phyloP scores from a whole-genome alignment of 2,329 filamentous ascomycete genomes.

The Geoglossum cookeanum region DNA sequence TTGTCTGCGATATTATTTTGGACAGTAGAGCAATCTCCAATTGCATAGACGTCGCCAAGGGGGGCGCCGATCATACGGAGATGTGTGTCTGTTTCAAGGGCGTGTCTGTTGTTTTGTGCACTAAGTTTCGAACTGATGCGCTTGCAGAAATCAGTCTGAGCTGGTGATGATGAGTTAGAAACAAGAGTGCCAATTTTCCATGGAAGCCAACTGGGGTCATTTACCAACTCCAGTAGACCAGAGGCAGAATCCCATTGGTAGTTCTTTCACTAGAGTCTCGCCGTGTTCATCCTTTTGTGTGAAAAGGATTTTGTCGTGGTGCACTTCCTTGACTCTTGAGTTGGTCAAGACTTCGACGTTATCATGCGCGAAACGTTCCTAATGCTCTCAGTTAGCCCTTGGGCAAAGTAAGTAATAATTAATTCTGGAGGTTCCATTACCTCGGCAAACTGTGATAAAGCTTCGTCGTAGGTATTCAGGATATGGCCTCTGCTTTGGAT shows the following conservation, averaged over 20 bases:
- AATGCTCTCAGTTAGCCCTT: not conserved
- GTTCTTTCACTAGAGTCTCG: slow-evolving; percentile 64
- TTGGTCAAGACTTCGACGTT: slow-evolving; percentile 85
- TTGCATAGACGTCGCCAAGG: slow-evolving; percentile 84
- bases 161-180: slow-evolving; percentile 8
- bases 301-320: slow-evolving; percentile 68
- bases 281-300: slow-evolving; percentile 62
- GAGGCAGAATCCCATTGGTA: slow-evolving; percentile 88
- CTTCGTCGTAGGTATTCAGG: slow-evolving; percentile 94
- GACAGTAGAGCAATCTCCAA: slow-evolving; percentile 89
- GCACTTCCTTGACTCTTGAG: slow-evolving; percentile 78
- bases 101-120: slow-evolving; percentile 69
- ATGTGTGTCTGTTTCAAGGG: slow-evolving; percentile 86
- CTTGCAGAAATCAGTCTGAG: slow-evolving; percentile 66
- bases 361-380: slow-evolving; percentile 71
- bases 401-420: not conserved
- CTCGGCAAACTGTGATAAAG: slow-evolving; percentile 81
- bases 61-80: slow-evolving; percentile 77
- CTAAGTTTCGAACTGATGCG: slow-evolving; percentile 59
- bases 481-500: slow-evolving; percentile 93
- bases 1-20: slow-evolving; percentile 94
- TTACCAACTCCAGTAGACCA: slow-evolving; percentile 82
- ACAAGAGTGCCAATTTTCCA: not conserved
- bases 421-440: slow-evolving; percentile 12
- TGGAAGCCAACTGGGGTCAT: slow-evolving; percentile 8